Percentiles rank a stretch among this genome's conserved stretches.
These are phyloP conservation scores for Miamiensis avidus DNA, from an alignment of 169 alveolate genomes.

Conservation along the genomic window DNA sequence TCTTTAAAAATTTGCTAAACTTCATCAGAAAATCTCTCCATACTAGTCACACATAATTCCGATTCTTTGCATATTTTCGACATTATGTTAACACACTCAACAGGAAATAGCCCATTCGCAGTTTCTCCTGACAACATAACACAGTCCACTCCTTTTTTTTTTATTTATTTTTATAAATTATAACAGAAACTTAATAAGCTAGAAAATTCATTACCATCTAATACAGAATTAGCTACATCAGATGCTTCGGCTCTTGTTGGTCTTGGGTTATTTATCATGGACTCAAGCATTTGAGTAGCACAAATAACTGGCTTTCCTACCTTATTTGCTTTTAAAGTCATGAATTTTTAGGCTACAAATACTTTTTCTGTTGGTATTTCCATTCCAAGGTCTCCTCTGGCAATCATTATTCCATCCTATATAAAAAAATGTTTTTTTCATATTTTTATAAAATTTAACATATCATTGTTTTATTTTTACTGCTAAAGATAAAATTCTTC, in stretches of 20 bases:
- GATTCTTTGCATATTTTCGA: slow-evolving; percentile 86
- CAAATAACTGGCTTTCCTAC: slow-evolving; percentile 97
- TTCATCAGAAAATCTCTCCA: slow-evolving; percentile 21
- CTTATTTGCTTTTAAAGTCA: slow-evolving; percentile 33
- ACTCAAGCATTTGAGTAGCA: slow-evolving; percentile 98
- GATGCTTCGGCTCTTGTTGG: slow-evolving; percentile 99
- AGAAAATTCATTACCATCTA: slow-evolving; percentile 82
- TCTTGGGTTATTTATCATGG: slow-evolving; percentile 94
- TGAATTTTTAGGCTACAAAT: slow-evolving; percentile 44
- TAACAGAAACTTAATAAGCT: neutral
- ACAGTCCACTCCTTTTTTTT: slow-evolving; percentile 89
- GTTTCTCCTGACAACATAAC: slow-evolving; percentile 96
- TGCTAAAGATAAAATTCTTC: slow-evolving; percentile 93
- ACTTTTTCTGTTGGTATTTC: slow-evolving; percentile 98
- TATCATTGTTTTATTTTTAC: slow-evolving; percentile 66
- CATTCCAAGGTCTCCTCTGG: slow-evolving; percentile 98
- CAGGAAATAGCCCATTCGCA: slow-evolving; percentile 88
- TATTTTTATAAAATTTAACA: neutral
- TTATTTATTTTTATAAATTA: too few relatives aligned
- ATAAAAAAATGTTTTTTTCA: neutral
- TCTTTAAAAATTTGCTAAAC: slow-evolving; percentile 80
- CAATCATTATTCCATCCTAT: neutral
- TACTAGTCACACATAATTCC: slow-evolving; percentile 84
- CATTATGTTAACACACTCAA: slow-evolving; percentile 78
- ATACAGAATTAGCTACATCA: slow-evolving; percentile 98